Evolutionary conservation across 2,329 filamentous ascomycete genomes (phyloP).

Genomic region (Sarocladiaceae sp.): DNA sequence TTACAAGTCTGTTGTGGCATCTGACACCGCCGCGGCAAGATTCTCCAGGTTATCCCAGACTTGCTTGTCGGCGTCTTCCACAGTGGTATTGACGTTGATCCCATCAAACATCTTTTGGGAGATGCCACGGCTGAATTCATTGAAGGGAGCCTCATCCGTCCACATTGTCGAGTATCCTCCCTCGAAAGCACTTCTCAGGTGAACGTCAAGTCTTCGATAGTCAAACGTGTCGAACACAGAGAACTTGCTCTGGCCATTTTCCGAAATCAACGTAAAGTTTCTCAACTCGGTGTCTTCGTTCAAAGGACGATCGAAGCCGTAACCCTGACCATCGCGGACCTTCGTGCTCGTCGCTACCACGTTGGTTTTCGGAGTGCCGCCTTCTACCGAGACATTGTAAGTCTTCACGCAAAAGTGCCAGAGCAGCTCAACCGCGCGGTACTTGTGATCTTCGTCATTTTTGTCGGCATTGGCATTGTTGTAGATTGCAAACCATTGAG

Average conservation of each 20-base stretch:
- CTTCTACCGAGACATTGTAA: slow-evolving; percentile 12
- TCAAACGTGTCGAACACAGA: not conserved
- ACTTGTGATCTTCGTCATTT: not conserved
- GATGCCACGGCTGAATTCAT: not conserved
- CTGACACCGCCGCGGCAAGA: slow-evolving; percentile 3
- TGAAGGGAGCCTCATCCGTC: not conserved
- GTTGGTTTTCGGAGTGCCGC: not conserved
- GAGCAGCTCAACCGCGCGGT: slow-evolving; percentile 13
- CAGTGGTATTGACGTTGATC: not conserved
- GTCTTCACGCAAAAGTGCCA: slow-evolving; percentile 15
- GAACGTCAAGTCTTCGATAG: not conserved
- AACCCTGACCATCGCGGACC: not conserved
- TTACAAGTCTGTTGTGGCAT: slow-evolving; percentile 11
- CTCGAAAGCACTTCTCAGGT: not conserved
- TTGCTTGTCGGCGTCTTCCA: slow-evolving; percentile 3
- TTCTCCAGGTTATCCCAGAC: slow-evolving; percentile 9
- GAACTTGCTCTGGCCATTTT: not conserved
- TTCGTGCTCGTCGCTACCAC: not conserved
- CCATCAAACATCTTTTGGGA: slow-evolving; percentile 1
- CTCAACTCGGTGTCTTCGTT: not conserved
- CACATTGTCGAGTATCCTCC: not conserved
- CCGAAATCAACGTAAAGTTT: not conserved
- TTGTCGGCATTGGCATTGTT: not conserved
- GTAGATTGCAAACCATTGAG: slow-evolving; percentile 11
- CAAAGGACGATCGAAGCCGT: not conserved